Conservation (phyloP, 2,329 filamentous ascomycete species). For the Biscogniauxia marginata region DNA sequence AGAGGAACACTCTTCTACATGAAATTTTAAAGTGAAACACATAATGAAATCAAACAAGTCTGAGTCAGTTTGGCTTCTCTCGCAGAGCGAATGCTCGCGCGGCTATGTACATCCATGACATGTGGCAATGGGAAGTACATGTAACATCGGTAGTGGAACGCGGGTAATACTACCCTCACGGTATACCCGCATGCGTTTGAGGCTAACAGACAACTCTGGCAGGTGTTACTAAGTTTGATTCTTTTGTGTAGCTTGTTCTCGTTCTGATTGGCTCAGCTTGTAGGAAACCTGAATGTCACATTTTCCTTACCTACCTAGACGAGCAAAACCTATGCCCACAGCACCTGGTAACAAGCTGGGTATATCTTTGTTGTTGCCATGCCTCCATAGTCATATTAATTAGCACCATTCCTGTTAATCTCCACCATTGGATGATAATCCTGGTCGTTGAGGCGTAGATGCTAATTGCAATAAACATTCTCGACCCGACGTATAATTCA, state of each 20-base stretch:
- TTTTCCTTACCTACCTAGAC: neutral
- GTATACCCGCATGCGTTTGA: slow-evolving; percentile 9
- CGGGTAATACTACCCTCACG: slow-evolving; percentile 1
- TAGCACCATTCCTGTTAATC: no score
- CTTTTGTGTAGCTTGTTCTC: slow-evolving; percentile 6
- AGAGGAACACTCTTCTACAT: no score
- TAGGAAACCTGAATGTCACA: neutral
- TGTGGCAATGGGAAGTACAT: neutral
- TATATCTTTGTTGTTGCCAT: neutral
- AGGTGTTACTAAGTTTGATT: slow-evolving; percentile 21
- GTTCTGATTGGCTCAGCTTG: neutral
- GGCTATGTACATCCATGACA: neutral
- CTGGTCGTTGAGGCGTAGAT: no score
- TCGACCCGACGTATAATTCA: no score
- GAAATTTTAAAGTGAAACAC: neutral
- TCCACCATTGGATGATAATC: no score
- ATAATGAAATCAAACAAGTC: neutral
- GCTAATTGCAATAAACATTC: no score
- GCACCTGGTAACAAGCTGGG: neutral
- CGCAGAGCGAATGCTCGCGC: neutral
- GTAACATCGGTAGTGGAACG: slow-evolving; percentile 9
- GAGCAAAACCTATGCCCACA: neutral
- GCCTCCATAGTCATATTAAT: no score
- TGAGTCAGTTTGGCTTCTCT: neutral
- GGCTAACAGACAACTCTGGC: slow-evolving; percentile 23